phyloP scores from a whole-genome alignment of 1,284 basidiomycete genomes.

The Fomitopsis betulina region DNA sequence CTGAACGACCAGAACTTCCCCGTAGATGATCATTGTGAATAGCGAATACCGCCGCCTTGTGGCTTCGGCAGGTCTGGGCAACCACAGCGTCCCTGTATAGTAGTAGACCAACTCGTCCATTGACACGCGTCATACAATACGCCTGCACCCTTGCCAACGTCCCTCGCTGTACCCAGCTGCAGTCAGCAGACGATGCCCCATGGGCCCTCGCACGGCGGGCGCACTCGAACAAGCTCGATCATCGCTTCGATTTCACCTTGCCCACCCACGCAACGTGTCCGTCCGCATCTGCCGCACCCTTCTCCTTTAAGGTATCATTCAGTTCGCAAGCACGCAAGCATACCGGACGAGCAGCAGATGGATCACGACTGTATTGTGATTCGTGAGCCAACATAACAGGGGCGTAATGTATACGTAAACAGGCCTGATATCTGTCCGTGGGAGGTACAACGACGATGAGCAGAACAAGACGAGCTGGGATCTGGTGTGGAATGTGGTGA shows the following conservation, averaged over 20 bases:
- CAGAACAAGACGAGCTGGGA: background rate
- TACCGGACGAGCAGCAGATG: background rate
- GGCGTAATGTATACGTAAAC: slow-evolving; percentile 1
- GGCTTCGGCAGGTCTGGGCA: background rate
- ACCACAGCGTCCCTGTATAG: background rate
- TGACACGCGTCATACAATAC: background rate
- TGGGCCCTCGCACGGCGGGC: background rate
- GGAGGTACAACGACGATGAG: background rate
- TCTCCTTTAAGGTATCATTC: background rate
- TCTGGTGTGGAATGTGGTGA: background rate
- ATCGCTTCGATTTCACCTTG: background rate
- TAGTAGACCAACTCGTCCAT: background rate
- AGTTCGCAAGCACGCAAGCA: background rate
- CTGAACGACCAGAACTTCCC: background rate
- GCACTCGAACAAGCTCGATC: background rate
- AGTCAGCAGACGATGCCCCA: background rate
- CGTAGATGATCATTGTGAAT: background rate
- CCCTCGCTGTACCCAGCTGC: background rate
- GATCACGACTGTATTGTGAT: background rate
- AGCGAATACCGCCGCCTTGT: background rate
- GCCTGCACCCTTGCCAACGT: background rate
- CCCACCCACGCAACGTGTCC: too few species aligned
- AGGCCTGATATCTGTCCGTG: background rate
- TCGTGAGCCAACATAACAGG: background rate
- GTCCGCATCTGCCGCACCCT: background rate